These are phyloP conservation scores for Cardiosporidium cionae DNA, from an alignment of 169 alveolate species.

Conservation along the genomic window DNA sequence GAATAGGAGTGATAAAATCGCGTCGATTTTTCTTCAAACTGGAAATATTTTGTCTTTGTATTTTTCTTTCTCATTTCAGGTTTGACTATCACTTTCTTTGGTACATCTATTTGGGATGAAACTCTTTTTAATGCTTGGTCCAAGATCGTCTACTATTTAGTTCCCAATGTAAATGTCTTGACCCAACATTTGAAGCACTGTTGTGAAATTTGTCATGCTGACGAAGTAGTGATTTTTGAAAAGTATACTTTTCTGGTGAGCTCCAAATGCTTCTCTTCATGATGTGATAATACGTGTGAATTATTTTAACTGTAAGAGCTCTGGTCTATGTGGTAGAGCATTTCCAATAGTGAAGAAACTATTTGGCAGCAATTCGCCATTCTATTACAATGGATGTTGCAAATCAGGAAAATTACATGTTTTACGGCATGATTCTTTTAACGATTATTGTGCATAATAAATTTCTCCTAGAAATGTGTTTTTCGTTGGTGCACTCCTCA, in stretches of 20 bases:
- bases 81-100: constrained; percentile 43
- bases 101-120: constrained; percentile 87
- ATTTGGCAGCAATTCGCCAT: background rate
- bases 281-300: background rate
- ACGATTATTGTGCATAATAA: no score
- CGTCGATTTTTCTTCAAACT: no score
- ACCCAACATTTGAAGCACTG: constrained; percentile 58
- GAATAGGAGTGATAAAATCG: no score
- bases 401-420: background rate
- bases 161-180: constrained; percentile 67
- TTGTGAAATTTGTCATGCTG: constrained; percentile 69
- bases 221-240: constrained; percentile 85
- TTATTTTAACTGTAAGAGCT: background rate
- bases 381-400: background rate
- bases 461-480: no score
- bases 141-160: constrained; percentile 68
- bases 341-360: background rate
- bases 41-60: no score
- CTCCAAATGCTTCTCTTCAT: no score
- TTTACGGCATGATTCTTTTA: no score
- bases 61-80: no score
- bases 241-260: constrained; percentile 81
- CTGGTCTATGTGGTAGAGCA: background rate
- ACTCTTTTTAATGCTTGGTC: constrained; percentile 84
- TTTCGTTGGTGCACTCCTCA: no score